A percentile compares a stretch with the other conserved stretches of the same genome.
Conservation (phyloP, 768 basidiomycete species). For the Solioccasus polychromus region DNA sequence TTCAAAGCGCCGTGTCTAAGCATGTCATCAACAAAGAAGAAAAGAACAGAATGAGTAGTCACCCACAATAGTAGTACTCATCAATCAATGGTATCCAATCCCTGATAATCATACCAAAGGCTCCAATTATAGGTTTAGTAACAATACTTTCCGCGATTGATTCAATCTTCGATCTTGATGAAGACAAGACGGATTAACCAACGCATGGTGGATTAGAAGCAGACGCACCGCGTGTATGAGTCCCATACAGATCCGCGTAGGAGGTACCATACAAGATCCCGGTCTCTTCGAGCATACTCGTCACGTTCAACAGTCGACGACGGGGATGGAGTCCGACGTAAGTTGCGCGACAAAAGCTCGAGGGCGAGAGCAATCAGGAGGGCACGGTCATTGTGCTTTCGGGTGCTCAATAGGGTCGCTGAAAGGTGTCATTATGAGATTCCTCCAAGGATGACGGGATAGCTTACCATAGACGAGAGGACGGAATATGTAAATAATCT, state of each 20-base stretch:
- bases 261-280: slow-evolving; percentile 80
- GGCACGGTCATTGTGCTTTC: slow-evolving; percentile 46
- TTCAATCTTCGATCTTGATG: slow-evolving; percentile 73
- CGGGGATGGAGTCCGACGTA: slow-evolving; percentile 64
- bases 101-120: slow-evolving; percentile 66
- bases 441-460: slow-evolving; percentile 11
- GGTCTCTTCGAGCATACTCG: slow-evolving; percentile 81
- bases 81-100: slow-evolving; percentile 90
- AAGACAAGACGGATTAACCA: neutral
- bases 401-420: slow-evolving; percentile 25
- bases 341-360: slow-evolving; percentile 70
- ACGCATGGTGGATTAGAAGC: neutral
- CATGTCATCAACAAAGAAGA: slow-evolving; percentile 5
- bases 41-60: neutral
- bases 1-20: slow-evolving; percentile 46
- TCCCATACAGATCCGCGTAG: slow-evolving; percentile 86
- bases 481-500: slow-evolving; percentile 65
- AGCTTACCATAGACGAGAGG: slow-evolving; percentile 74
- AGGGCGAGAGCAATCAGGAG: slow-evolving; percentile 62
- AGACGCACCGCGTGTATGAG: slow-evolving; percentile 62
- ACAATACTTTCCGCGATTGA: slow-evolving; percentile 54
- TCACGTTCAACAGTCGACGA: slow-evolving; percentile 64
- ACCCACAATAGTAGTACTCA: slow-evolving; percentile 88
- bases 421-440: slow-evolving; percentile 1
- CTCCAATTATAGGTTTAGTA: slow-evolving; percentile 59